Evolutionary conservation across 805 yeast species (phyloP).

Genomic region (Candida chauliodis): DNA sequence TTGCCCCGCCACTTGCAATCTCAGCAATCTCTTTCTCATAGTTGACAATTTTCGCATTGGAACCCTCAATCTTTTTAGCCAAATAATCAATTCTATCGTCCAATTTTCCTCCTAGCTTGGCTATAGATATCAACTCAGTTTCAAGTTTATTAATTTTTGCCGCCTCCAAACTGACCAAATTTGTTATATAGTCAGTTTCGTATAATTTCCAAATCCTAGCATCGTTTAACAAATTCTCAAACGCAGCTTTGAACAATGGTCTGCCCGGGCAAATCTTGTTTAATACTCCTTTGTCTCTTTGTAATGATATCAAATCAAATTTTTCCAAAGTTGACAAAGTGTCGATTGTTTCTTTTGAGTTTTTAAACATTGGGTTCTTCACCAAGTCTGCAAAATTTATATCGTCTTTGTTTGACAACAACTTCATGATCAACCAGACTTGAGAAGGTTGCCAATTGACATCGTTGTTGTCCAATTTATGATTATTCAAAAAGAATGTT

Average conservation of each 20-base stretch:
- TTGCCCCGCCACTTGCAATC: conserved; percentile 9
- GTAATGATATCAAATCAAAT: conserved; percentile 67
- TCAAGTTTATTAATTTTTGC: conserved; percentile 63
- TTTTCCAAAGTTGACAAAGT: conserved; percentile 72
- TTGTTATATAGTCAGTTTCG: conserved; percentile 59
- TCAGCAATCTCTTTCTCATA: conserved; percentile 28
- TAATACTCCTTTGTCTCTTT: conserved; percentile 75
- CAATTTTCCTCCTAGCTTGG: conserved; percentile 52
- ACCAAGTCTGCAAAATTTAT: conserved; percentile 51
- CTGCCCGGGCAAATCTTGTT: conserved; percentile 70
- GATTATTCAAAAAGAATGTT: conserved; percentile 58
- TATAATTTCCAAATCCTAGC: conserved; percentile 51
- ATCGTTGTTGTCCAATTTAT: conserved; percentile 18
- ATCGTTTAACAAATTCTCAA: conserved; percentile 60
- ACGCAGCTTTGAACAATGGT: conserved; percentile 82
- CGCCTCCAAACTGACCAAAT: conserved; percentile 56
- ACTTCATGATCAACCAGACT: conserved; percentile 79
- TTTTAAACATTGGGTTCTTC: conserved; percentile 56
- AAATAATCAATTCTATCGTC: conserved; percentile 63
- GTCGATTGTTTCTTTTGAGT: conserved; percentile 41
- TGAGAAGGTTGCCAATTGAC: conserved; percentile 71
- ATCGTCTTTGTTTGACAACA: conserved; percentile 47
- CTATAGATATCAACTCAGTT: conserved; percentile 61
- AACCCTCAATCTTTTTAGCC: conserved; percentile 59
- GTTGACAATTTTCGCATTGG: conserved; percentile 43